Base-by-base conservation (phyloP, 805 yeast species). In the Wickerhamiella kazuoi region DNA sequence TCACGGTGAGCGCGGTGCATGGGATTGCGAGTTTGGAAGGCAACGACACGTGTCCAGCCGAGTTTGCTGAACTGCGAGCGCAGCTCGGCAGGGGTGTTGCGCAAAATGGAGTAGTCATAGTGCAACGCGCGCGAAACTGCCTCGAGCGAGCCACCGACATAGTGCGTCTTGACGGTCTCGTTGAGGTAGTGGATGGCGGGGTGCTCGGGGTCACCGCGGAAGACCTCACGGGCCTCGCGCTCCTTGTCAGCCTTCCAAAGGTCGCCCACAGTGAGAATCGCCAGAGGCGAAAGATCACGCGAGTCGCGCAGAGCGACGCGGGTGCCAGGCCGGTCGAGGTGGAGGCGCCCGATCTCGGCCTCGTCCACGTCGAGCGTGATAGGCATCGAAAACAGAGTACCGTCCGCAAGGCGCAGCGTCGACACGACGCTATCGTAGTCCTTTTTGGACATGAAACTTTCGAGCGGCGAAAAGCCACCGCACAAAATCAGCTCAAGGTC, bases 1-100 rank as follows among this genome's bases (percentile, higher is more conserved):
- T 86, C 97, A 59, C 96, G 73, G 62, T 86, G 97, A 26, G 97
- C 97, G 60, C 97, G 76, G 62, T 86, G 97, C 96, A 86, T 87
- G 50, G 97, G 97, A 66, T 86, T 86, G 67, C 97, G 74, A 33
- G 97, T 86, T 66, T 86, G 97, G 77, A 86, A 86, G 26, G 97
- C 97, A 36, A 86, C 97, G 40, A 86, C 80, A 53, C 74, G 69
- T 52, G 73, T 70, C 96, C 96, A 86, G 48, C 81, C 78, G 57
- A 79, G 75, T 52, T 72, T 71, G 44, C 64, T 59, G 55, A 87
- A 87, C 64, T 86, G 94, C 19, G 75, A 62, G 62, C 97, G 76
- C 53, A 86, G 70, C 62, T 84, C 93, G 21, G 82, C 74, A 21
- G 97, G 97, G 21, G 94, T 80, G 63, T 78, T 78, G 59, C 97